A percentile compares a stretch with the other conserved stretches of the same genome.
Evolutionary conservation across 441 rosid genomes (phyloP).

Genomic region (Aquilaria agallochum): DNA sequence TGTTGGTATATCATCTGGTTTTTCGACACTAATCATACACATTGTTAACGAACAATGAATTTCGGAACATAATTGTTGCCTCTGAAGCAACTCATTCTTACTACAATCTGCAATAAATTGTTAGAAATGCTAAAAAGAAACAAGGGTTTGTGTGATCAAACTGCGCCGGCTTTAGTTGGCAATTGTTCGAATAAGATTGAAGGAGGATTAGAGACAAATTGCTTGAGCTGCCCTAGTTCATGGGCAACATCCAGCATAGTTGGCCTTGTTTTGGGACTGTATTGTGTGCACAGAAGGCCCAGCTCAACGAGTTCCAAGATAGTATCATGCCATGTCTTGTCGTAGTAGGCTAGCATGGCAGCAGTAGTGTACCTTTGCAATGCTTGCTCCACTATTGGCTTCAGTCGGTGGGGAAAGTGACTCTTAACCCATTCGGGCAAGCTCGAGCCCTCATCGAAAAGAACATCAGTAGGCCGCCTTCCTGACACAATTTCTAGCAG

Average conservation of each 20-base stretch:
- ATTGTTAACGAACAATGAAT: too few relatives aligned
- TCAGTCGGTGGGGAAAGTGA: slow-evolving; percentile 57
- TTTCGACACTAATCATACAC: too few relatives aligned
- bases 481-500: slow-evolving; percentile 69
- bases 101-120: slow-evolving; percentile 19
- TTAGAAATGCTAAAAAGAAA: slow-evolving; percentile 1
- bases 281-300: slow-evolving; percentile 75
- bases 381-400: slow-evolving; percentile 53
- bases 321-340: slow-evolving; percentile 47
- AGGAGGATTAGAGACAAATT: slow-evolving; percentile 44
- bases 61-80: too few relatives aligned
- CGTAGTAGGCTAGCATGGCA: slow-evolving; percentile 23
- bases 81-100: too few relatives aligned
- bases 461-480: slow-evolving; percentile 62
- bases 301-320: slow-evolving; percentile 67
- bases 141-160: slow-evolving; percentile 7
- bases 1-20: too few relatives aligned
- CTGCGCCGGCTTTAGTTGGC: slow-evolving; percentile 17
- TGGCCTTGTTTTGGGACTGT: slow-evolving; percentile 72
- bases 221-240: slow-evolving; percentile 73
- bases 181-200: slow-evolving; percentile 25
- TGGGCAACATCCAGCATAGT: slow-evolving; percentile 68
- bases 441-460: slow-evolving; percentile 54
- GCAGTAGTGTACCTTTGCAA: slow-evolving; percentile 33
- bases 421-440: slow-evolving; percentile 74